Evolutionary conservation across 2,329 filamentous ascomycete genomes (phyloP).

Genomic region (Zelopaecilomyces penicillatus): DNA sequence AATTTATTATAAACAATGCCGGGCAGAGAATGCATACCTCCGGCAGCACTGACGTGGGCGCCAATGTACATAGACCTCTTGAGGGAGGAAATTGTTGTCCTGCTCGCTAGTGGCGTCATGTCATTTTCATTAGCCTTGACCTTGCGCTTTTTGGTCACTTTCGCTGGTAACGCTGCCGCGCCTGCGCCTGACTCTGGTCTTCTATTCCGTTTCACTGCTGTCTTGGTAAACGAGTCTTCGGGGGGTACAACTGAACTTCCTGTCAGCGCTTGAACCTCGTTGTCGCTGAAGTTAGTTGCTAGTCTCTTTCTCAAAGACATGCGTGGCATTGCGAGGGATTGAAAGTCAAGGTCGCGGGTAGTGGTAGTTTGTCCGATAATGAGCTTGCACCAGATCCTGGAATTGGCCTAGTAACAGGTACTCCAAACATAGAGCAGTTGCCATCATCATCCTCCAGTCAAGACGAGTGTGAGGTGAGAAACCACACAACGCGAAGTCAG

Average conservation of each 20-base stretch:
- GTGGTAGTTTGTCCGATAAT: not conserved
- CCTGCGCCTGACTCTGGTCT: constrained; percentile 16
- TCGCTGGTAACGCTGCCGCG: constrained; percentile 13
- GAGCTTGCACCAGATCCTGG: no score
- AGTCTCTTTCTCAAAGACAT: constrained; percentile 25
- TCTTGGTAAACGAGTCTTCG: not conserved
- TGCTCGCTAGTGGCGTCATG: constrained; percentile 54
- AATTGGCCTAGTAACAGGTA: no score
- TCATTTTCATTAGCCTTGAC: constrained; percentile 32
- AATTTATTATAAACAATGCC: not conserved
- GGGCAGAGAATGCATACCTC: constrained; percentile 46
- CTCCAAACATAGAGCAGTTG: no score
- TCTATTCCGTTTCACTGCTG: constrained; percentile 16
- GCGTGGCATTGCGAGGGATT: constrained; percentile 22
- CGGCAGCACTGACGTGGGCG: constrained; percentile 84
- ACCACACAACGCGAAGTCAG: no score
- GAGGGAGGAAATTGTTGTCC: constrained; percentile 56
- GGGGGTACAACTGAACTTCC: constrained; percentile 1
- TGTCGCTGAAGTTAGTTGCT: constrained; percentile 24
- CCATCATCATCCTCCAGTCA: no score
- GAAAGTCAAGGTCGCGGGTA: no score
- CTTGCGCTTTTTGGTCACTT: constrained; percentile 35
- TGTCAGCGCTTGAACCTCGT: constrained; percentile 10
- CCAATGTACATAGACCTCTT: constrained; percentile 73
- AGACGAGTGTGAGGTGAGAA: no score